Conservation (phyloP, 2,329 filamentous ascomycete species). For the Penicillium sp. region DNA sequence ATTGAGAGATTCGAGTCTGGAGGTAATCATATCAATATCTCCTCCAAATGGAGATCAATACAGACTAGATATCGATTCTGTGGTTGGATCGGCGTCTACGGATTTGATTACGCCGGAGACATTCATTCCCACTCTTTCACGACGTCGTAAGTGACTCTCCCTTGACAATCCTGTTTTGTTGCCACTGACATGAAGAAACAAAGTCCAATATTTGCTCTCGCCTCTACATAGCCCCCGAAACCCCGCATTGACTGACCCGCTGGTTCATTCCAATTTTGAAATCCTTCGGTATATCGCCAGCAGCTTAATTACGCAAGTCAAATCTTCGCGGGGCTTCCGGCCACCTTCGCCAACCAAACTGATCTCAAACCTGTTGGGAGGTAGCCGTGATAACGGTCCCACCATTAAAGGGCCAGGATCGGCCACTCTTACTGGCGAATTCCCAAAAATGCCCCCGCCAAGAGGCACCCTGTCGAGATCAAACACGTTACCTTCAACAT, state of each 20-base stretch:
- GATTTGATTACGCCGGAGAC: conserved; percentile 72
- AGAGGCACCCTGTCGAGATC: conserved; percentile 41
- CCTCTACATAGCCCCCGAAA: conserved; percentile 63
- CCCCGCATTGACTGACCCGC: conserved; percentile 52
- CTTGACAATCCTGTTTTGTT: conserved; percentile 1
- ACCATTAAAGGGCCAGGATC: conserved; percentile 36
- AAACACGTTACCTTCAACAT: conserved; percentile 44
- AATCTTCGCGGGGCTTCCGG: conserved; percentile 61
- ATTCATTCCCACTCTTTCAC: conserved; percentile 71
- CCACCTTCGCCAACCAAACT: conserved; percentile 87
- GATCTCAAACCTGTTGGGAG: conserved; percentile 75
- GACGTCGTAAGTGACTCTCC: conserved; percentile 58
- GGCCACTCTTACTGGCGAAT: conserved; percentile 41
- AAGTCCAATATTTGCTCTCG: conserved; percentile 71
- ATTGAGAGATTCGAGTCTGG: conserved; percentile 37
- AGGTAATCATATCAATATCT: conserved; percentile 64
- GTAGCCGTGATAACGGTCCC: conserved; percentile 45
- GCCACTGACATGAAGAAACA: conserved; percentile 11
- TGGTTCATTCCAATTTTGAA: conserved; percentile 76
- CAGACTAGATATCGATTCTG: conserved; percentile 59
- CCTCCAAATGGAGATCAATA: conserved; percentile 61
- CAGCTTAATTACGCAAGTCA: conserved; percentile 61
- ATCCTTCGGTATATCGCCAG: conserved; percentile 69
- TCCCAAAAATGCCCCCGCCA: conserved; percentile 45
- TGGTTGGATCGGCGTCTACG: conserved; percentile 68